Conservation (phyloP, 2,329 filamentous ascomycete genomes). For the Microsporum audouinii region DNA sequence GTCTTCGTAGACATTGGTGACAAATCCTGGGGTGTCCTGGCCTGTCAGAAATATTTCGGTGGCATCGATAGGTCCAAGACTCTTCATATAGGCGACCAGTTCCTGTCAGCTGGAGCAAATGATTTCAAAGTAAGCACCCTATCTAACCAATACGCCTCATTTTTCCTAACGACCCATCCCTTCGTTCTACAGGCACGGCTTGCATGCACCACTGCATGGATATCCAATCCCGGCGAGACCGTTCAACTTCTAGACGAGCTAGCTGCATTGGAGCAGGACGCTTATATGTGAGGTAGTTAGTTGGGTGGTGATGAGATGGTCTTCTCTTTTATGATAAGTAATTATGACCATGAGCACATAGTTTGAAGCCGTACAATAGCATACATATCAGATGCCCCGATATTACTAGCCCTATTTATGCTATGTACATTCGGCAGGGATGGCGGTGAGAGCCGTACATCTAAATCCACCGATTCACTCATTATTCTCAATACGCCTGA, state of each 20-base stretch:
- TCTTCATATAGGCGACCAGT: conserved; percentile 90
- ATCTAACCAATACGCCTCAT: neutral
- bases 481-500: neutral
- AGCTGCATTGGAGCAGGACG: conserved; percentile 36
- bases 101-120: conserved; percentile 86
- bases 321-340: neutral
- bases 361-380: neutral
- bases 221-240: conserved; percentile 83
- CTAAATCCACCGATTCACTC: neutral
- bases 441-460: neutral
- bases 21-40: conserved; percentile 89
- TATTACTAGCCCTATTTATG: too few relatives aligned
- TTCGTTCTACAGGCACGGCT: conserved; percentile 50
- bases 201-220: conserved; percentile 93
- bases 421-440: too few relatives aligned
- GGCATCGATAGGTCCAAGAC: conserved; percentile 64
- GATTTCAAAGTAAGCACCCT: conserved; percentile 65
- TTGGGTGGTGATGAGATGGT: neutral
- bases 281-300: neutral
- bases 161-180: neutral
- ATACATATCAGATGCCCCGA: neutral
- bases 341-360: too few relatives aligned
- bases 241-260: conserved; percentile 81
- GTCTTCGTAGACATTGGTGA: conserved; percentile 98
- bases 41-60: conserved; percentile 84